Conservation (phyloP, 495 filamentous ascomycete genomes). For the Lasiosphaeris hirsuta region DNA sequence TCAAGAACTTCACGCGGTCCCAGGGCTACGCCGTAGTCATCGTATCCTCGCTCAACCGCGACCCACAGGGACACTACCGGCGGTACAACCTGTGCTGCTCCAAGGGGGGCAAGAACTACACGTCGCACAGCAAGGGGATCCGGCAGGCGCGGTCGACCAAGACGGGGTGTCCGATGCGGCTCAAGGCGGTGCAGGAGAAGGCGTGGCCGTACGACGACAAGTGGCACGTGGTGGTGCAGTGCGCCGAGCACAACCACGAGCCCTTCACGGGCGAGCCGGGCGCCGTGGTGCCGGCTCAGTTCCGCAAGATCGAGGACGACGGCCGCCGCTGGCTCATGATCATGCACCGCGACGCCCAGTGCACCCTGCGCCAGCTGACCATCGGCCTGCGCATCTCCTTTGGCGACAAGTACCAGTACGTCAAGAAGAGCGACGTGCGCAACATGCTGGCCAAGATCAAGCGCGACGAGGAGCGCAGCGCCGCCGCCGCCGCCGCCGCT, state of each 20-base stretch:
- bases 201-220: constrained; percentile 36
- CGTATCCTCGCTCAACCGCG: constrained; percentile 33
- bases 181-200: constrained; percentile 35
- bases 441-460: constrained; percentile 37
- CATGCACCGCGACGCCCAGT: constrained; percentile 36
- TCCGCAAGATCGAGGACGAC: constrained; percentile 36
- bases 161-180: constrained; percentile 34
- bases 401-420: constrained; percentile 39
- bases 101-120: constrained; percentile 36
- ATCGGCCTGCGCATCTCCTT: constrained; percentile 35
- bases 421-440: constrained; percentile 33
- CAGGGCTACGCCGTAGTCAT: constrained; percentile 35
- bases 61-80: constrained; percentile 30
- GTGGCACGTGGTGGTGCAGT: constrained; percentile 35
- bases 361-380: constrained; percentile 32
- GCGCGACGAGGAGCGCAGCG: constrained; percentile 32
- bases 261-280: constrained; percentile 34
- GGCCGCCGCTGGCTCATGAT: constrained; percentile 35
- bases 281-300: constrained; percentile 30
- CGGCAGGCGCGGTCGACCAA: constrained; percentile 29
- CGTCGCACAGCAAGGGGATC: constrained; percentile 29
- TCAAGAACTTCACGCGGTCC: constrained; percentile 30
- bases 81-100: constrained; percentile 37
- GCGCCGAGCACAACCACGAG: constrained; percentile 36
- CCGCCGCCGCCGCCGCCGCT: constrained; percentile 17